Conservation (phyloP, 805 yeast species). For the Candida cerambycidarum region DNA sequence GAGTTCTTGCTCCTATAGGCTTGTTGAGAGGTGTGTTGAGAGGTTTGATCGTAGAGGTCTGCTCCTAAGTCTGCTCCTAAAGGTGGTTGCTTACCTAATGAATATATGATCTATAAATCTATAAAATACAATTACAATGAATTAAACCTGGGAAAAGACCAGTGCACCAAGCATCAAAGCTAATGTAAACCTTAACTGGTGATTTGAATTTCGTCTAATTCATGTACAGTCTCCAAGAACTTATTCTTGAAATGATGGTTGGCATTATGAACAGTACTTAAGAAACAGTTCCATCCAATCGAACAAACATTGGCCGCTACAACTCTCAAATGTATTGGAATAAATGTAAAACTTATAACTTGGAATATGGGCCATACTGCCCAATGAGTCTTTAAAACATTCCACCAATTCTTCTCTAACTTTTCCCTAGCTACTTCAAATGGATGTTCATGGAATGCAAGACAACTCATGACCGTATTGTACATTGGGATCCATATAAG, state of each 20-base stretch:
- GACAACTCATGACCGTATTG: conserved; percentile 36
- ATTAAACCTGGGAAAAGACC: too few relatives aligned
- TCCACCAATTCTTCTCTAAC: conserved; percentile 40
- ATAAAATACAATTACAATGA: not conserved
- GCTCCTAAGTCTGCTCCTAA: too few relatives aligned
- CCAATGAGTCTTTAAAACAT: conserved; percentile 41
- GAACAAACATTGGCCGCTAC: conserved; percentile 40
- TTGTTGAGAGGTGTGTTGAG: too few relatives aligned
- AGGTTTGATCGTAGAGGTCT: too few relatives aligned
- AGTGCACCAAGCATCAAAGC: too few relatives aligned
- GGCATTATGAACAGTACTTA: conserved; percentile 50
- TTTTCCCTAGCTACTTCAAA: conserved; percentile 32
- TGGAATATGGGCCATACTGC: conserved; percentile 44
- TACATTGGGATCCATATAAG: conserved; percentile 44
- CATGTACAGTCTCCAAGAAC: conserved; percentile 37
- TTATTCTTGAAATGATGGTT: conserved; percentile 39
- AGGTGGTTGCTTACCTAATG: too few relatives aligned
- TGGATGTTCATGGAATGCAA: conserved; percentile 38
- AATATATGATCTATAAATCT: not conserved
- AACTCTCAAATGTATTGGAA: conserved; percentile 40
- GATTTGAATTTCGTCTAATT: conserved; percentile 28
- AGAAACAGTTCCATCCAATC: conserved; percentile 43
- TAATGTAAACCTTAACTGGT: not conserved
- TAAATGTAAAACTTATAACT: conserved; percentile 33
- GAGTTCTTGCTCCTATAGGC: too few relatives aligned